Base-by-base conservation (phyloP, 768 basidiomycete species). In the Phaffia australis region DNA sequence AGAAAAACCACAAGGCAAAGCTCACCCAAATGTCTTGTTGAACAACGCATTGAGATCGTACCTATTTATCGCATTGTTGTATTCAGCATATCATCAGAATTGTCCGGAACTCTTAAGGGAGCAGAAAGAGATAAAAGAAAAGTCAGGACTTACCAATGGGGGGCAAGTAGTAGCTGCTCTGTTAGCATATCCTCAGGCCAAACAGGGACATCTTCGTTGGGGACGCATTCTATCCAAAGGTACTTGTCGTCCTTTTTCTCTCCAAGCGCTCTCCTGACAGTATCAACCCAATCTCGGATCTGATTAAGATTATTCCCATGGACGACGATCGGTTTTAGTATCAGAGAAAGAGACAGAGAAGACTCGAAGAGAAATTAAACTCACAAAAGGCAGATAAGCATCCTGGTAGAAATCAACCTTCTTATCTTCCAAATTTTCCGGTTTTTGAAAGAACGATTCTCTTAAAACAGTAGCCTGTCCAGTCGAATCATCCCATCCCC, bases 31-130 rank as follows among this genome's bases (percentile, higher is more conserved):
- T 5, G 52, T 23, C 16, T 95, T 95, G 29, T 78, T 76, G 77
- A 97, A 98, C 8, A 99, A 79, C 8, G 85, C 83, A 64, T 92
- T 86, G 8, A 99, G 81, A 74, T 98, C 94, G 71, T 99, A 98
- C 88, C 88, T 90, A 63, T 7, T 5, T 23, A 50, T 21, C 11
- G 35, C 35, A 42, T 42, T 11, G 35, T 42, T 42, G n/a, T n/a
- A n/a, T 16, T 6, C 42, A 50, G 30, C 3, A 35, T 8, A 42
- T 52, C 23, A 56, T 30, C 9, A 70, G 35, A 21, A 19, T 42
- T 57, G 6, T 32, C 1, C 7, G 25, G n/a, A 57, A 35, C 23
- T 65, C 8, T n/a, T n/a, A n/a, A n/a, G n/a, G n/a, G n/a, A n/a
- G n/a, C n/a, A 19, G 8, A 11, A 30, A 29, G 56, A 76, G 32